Percentiles rank a stretch among this genome's conserved stretches.
These are phyloP conservation scores for Lactarius tabidus DNA, from an alignment of 768 basidiomycete genomes.

Conservation along the genomic window DNA sequence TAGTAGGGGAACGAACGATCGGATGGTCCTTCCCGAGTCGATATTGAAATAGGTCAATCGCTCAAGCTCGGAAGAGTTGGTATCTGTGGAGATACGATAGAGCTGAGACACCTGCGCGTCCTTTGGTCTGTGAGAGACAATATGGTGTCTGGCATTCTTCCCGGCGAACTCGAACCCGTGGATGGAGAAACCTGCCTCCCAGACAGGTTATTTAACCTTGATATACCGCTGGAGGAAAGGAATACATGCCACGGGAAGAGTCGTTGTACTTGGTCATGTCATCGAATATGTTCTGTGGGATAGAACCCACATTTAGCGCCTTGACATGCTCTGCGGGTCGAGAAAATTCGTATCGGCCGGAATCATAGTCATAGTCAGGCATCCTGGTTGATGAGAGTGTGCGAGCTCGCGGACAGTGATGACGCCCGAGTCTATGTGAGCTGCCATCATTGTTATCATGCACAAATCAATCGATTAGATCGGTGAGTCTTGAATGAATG, in stretches of 20 bases:
- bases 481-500: too few species aligned
- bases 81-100: slow-evolving; percentile 34
- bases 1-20: slow-evolving; percentile 31
- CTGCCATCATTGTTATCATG: not conserved
- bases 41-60: slow-evolving; percentile 41
- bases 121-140: slow-evolving; percentile 39
- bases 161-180: slow-evolving; percentile 4
- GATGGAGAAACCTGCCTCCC: slow-evolving; percentile 3
- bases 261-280: slow-evolving; percentile 40
- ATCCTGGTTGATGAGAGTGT: not conserved
- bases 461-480: not conserved
- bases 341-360: slow-evolving; percentile 33
- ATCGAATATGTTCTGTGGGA: slow-evolving; percentile 35
- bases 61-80: slow-evolving; percentile 30
- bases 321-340: slow-evolving; percentile 39
- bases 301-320: slow-evolving; percentile 34
- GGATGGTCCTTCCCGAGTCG: slow-evolving; percentile 37
- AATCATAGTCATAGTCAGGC: not conserved
- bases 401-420: too few species aligned
- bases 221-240: not conserved
- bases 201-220: not conserved
- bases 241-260: slow-evolving; percentile 33
- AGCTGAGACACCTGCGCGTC: slow-evolving; percentile 38
- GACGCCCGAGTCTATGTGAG: not conserved
- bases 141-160: slow-evolving; percentile 23